Base-by-base conservation (phyloP, 1,139 yeast genomes). In the Yamadazyma buinensis region DNA sequence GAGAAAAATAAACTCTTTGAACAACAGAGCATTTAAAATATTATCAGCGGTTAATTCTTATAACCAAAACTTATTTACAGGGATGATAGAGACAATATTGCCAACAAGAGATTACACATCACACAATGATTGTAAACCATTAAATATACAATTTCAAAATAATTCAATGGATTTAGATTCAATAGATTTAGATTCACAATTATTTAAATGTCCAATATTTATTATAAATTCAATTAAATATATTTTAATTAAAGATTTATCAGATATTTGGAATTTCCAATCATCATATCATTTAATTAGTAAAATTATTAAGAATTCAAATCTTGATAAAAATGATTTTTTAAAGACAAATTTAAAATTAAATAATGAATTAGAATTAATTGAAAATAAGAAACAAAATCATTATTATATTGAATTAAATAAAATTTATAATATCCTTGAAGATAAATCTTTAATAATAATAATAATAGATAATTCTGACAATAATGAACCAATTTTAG, bases 211-310 rank as follows among this genome's bases (percentile, higher is more conserved):
- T 17, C 19, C 19, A 17, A 17, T 17, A 17, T 17, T 17, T 17
- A 7, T 17, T 17, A 7, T 5, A 5, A 7, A 7, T 17, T 17
- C 19, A 17, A 17, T 33, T 5, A 36, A 52, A 21, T 52, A 48
- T 31, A 64, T 63, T 2, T 49, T 68, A 28, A 33, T 63, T 3
- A 57, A 57, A 34, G 59, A 65, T 38, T 47, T 69, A 37, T 60
- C 68, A 4, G 27, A 25, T n/a, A 37, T 57, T 3, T 67, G 71
- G 67, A 62, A 61, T 37, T 68, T 51, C 38, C 72, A 74, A 2
- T 67, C 74, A 2, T 62, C 73, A 5, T 67, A 67, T 40, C 75
- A 69, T 41, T 43, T 69, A 14, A 55, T 68, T 12, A 42, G 46
- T 12, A 51, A 49, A 37, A 28, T 68, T 3, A 38, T 60, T 1